These are phyloP conservation scores for Tolypocladium inflatum DNA, from an alignment of 2,329 filamentous ascomycete species.

Conservation along the genomic window DNA sequence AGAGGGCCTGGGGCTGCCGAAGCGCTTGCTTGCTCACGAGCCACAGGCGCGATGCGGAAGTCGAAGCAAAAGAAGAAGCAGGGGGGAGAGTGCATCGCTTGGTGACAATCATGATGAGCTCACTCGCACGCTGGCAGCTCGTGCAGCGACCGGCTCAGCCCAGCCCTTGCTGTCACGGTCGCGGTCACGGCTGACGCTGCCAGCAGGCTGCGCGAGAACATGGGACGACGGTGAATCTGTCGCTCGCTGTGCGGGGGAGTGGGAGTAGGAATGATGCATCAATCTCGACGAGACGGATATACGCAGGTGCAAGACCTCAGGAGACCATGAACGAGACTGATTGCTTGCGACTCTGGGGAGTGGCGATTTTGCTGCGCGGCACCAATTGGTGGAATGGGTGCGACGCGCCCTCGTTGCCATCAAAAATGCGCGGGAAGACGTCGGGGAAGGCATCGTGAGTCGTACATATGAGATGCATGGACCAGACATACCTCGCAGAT, in stretches of 20 bases:
- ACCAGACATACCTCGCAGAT: slow-evolving; percentile 34
- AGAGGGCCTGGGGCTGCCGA: neutral
- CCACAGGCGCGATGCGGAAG: neutral
- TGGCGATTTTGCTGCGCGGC: neutral
- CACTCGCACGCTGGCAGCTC: slow-evolving; percentile 2
- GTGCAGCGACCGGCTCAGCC: neutral
- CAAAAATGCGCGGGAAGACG: neutral
- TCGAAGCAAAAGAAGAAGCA: neutral
- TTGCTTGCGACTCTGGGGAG: neutral
- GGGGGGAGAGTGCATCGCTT: neutral
- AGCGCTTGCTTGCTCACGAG: neutral
- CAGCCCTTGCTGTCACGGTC: slow-evolving; percentile 5
- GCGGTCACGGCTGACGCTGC: neutral
- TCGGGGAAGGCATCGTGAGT: slow-evolving; percentile 6
- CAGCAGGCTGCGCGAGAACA: neutral
- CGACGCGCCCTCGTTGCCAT: neutral
- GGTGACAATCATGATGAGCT: neutral
- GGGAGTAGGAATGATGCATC: neutral
- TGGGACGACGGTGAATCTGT: slow-evolving; percentile 14
- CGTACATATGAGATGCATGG: slow-evolving; percentile 9
- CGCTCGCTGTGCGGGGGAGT: neutral
- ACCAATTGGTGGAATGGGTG: neutral
- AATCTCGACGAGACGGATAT: neutral
- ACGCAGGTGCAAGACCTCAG: neutral
- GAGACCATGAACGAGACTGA: neutral